Base-by-base conservation (phyloP, 2,329 filamentous ascomycete genomes). In the Aspergillaceae sp. region DNA sequence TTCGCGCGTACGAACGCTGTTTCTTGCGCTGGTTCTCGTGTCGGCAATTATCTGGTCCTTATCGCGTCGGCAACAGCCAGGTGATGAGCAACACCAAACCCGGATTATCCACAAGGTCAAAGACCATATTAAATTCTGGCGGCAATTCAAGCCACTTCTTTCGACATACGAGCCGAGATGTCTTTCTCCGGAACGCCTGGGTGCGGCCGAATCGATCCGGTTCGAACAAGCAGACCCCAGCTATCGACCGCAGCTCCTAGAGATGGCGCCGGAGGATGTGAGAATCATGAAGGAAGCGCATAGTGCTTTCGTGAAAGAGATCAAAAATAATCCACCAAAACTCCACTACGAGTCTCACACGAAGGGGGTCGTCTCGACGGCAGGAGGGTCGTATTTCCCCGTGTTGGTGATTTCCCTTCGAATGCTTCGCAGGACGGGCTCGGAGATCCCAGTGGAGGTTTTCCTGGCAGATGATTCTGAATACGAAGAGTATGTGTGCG, bases 341-440 rank as follows among this genome's bases (percentile, higher is more conserved):
- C 53, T 73, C 11, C 60, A 64, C 26, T 65, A 65, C 45, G 45
- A 51, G 7, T 54, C 58, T 1, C 61, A 57, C 6, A 67, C 66
- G 6, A 62, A 58, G 8, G 73, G 73, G 0, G 61, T 75, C 26
- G 72, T 75, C 7, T 74, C 70, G 4, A 72, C 72, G 8, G 72
- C 69, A 0, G 69, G 69, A 9, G 68, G 66, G 1, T 51, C 59
- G 10, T 72, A 72, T 47, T 56, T 72, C 7, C 69, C 70, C 1
- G 66, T 70, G 1, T 58, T 73, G 37, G 61, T 70, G 5, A 67
- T 72, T 4, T 71, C 69, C 1, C 57, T 74, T 8, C 65, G 66
- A 5, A 72, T 74, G 68, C 62, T 74, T 29, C 64, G 72, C 5
- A 57, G 62, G 11, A 67, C 67, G 5, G 69, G 70, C 7, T 71